These are phyloP conservation scores for Turnera subulata DNA, from an alignment of 345 rosid species.

Conservation along the genomic window DNA sequence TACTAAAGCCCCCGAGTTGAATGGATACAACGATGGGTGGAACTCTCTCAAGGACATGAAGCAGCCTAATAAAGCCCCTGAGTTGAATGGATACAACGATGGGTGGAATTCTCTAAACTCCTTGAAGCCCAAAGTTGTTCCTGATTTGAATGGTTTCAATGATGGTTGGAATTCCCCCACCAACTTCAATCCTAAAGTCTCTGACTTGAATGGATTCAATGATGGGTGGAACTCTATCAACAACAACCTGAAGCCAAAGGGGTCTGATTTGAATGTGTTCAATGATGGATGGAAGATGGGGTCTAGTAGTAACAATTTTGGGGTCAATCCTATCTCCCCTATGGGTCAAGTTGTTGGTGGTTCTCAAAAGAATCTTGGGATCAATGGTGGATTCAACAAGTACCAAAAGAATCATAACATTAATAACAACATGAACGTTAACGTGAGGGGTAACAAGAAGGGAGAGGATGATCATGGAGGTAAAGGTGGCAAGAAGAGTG, in stretches of 20 bases:
- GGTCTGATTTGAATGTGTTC: conserved; percentile 43
- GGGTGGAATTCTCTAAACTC: conserved; percentile 1
- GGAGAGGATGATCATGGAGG: conserved; percentile 43
- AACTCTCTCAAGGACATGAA: not conserved
- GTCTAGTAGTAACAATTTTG: conserved; percentile 15
- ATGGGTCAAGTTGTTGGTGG: conserved; percentile 21
- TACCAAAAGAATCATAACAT: conserved; percentile 38
- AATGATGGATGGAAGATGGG: conserved; percentile 51
- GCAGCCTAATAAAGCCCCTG: not conserved
- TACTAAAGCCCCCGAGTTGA: no score
- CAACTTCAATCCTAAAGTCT: not conserved
- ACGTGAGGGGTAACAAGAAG: conserved; percentile 44
- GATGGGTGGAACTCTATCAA: conserved; percentile 10
- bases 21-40: no score
- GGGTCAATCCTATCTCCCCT: conserved; percentile 31
- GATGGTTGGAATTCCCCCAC: not conserved
- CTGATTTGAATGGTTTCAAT: no score
- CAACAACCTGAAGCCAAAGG: conserved; percentile 10
- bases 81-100: conserved; percentile 6
- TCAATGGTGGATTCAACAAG: conserved; percentile 80
- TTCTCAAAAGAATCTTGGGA: conserved; percentile 32
- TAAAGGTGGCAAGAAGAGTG: conserved; percentile 48
- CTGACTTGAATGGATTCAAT: conserved; percentile 2
- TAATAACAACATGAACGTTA: conserved; percentile 33
- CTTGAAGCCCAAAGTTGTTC: no score